Evolutionary conservation across 371 early-diverging fungal species (phyloP).

Genomic region (Mucor saturninus): DNA sequence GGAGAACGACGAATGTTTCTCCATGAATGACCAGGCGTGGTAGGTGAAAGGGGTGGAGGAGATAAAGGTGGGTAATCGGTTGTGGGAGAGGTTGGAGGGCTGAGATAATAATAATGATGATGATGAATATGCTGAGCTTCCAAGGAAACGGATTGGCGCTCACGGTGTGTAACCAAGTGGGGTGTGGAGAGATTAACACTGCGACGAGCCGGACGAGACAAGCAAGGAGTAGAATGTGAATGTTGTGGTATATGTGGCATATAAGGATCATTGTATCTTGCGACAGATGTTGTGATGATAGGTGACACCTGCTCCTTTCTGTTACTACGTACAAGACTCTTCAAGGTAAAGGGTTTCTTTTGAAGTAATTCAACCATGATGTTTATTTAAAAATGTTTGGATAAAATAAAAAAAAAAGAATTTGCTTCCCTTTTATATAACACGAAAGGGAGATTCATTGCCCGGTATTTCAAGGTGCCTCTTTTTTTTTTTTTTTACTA

Average conservation of each 20-base stretch:
- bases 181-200: slow-evolving; percentile 1
- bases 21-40: slow-evolving; percentile 9
- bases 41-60: slow-evolving; percentile 26
- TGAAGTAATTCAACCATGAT: background rate
- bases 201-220: background rate
- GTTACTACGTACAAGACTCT: slow-evolving; percentile 1
- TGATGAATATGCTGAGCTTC: slow-evolving; percentile 1
- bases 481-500: background rate
- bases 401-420: background rate
- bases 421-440: background rate
- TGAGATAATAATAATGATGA: background rate
- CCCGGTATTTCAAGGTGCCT: slow-evolving; percentile 16
- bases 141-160: background rate
- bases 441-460: background rate
- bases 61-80: slow-evolving; percentile 5
- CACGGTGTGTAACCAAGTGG: slow-evolving; percentile 2
- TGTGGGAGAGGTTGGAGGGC: background rate
- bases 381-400: background rate
- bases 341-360: background rate
- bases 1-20: slow-evolving; percentile 5
- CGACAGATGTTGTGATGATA: slow-evolving; percentile 4
- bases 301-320: slow-evolving; percentile 4
- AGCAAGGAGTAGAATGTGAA: background rate
- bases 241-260: slow-evolving; percentile 14
- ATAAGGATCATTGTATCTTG: slow-evolving; percentile 9